Base-by-base conservation (phyloP, 306 rosid genomes). In the Quercus ilex region DNA sequence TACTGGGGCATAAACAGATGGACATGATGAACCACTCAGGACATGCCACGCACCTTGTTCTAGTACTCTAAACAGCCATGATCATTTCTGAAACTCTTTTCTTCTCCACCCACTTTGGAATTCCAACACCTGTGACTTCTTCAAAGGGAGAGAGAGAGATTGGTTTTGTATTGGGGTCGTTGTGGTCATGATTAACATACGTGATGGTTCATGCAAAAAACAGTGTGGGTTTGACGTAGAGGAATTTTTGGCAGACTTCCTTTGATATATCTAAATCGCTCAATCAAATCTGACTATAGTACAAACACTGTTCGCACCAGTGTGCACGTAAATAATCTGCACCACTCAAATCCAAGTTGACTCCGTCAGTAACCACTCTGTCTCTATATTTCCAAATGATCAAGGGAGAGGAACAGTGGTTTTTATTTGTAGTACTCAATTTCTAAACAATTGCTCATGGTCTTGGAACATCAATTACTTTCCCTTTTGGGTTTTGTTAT, bases 211-310 rank as follows among this genome's bases (percentile, higher is more conserved):
- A 87, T 86, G 91, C 91, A 89, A 82, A 83, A 56, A 65, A 68
- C 70, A 75, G 84, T 49, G 25, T 13, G 73, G 77, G 81, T 57
- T 78, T 83, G 89, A 79, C 87, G 77, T 74, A 41, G 74, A 71
- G 76, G 85, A 82, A 79, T 86, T 84, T 87, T 59, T 55, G 69
- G 74, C 75, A 85, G 88, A 52, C 53, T 75, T 25, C 53, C 67
- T 21, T 59, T 71, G 97, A 90, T 73, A 86, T 59, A 86, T 90
- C 98, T 3, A 87, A 89, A 84, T 91, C 89, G 83, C 69, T 78
- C 76, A 71, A 83, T 93, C 97, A 92, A 89, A 87, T 90, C 92
- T 55, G 74, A 82, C 74, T 62, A 78, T 84, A 85, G 71, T 75
- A 68, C 13, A 28, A 62, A 74, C 81, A 91, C 92, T 90, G 93